Base-by-base conservation (phyloP, 2,329 filamentous ascomycete genomes). In the Hymenoscyphus fructigenus region DNA sequence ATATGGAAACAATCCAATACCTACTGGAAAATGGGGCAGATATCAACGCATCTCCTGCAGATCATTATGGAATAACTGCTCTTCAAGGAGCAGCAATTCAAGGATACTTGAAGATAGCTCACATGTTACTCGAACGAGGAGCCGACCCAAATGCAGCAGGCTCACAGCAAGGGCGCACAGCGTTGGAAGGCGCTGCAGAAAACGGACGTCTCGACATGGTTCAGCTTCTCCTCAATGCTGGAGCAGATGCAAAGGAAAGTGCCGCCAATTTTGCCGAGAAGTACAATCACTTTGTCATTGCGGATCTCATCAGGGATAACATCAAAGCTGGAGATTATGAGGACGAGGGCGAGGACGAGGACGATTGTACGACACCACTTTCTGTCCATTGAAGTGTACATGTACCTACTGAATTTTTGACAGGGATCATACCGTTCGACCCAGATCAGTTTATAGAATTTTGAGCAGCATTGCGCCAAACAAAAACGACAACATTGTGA, bases 151-250 rank as follows among this genome's bases (percentile, higher is more conserved):
- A 62, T 38, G 65, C 65, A 17, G 41, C 64, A 5, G 41, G 2
- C n/a, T 64, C 70, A 56, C 59, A 44, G 38, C 38, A 58, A 41
- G 64, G 64, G 12, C 56, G 61, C 32, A 66, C 53, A 14, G 62
- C 61, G 1, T 55, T 66, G 1, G 61, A 66, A 55, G 62, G 12
- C n/a, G 65, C 65, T 53, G 65, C 61, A 41, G 62, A 62, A 28
- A 57, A 61, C 41, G 61, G 61, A 12, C 61, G 64, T 2, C 32
- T 64, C 3, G 61, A 66, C 20, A 66, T 66, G 36, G 61, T 66
- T 5, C 64, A 71, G 55, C 60, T 75, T 9, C 65, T 76, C 3
- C 36, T 63, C 1, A 64, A 72, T 36, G 57, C 57, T 32, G 32
- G 57, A n/a, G 57, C 57, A n/a, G 7, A n/a, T 20, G 32, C 26